Base-by-base conservation (phyloP, 2,329 filamentous ascomycete genomes). In the Colletotrichum navitas region DNA sequence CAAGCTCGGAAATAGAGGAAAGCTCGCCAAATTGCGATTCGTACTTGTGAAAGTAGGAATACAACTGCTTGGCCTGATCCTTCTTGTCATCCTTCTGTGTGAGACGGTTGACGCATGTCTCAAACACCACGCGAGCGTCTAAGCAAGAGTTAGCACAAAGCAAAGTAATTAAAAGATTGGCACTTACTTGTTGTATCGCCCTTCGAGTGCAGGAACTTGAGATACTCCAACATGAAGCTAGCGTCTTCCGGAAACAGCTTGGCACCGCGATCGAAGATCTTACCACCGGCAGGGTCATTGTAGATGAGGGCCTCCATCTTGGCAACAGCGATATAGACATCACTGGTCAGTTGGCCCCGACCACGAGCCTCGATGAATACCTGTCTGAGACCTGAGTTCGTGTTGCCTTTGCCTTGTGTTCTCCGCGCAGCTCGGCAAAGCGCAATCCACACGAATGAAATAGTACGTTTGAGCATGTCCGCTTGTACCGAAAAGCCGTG, bases 121-220 rank as follows among this genome's bases (percentile, higher is more conserved):
- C 96, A 77, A 99, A 99, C 2, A 98, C 94, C 12, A 96, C 95
- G 75, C 96, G 90, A 43, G 96, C 96, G 86, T 99, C 94, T 95
- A 76, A 16, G 41, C 18, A 52, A 66, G 18, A 18, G 71, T 78
- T 58, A 80, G 76, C 55, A 58, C 54, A 8, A 18, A 43, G 29
- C 10, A 26, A 26, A 2, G 4, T 29, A n/a, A 12, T 10, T 21
- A 4, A n/a, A 32, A 21, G 26, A 21, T 34, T 21, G 10, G 18
- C 14, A 21, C 93, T 87, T 87, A 97, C 94, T 98, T 41, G 94
- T 97, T 59, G 94, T 92, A 81, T 99, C 96, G 76, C 97, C 95
- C 79, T 93, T 94, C 16, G 93, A 92, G 77, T 98, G 93, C 71
- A 99, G 85, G 81, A 97, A 96, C 83, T 97, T 98, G 76, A 99